A percentile compares a stretch with the other conserved stretches of the same genome.
Conservation (phyloP, 2,329 filamentous ascomycete genomes). For the Sporothrix luriei region DNA sequence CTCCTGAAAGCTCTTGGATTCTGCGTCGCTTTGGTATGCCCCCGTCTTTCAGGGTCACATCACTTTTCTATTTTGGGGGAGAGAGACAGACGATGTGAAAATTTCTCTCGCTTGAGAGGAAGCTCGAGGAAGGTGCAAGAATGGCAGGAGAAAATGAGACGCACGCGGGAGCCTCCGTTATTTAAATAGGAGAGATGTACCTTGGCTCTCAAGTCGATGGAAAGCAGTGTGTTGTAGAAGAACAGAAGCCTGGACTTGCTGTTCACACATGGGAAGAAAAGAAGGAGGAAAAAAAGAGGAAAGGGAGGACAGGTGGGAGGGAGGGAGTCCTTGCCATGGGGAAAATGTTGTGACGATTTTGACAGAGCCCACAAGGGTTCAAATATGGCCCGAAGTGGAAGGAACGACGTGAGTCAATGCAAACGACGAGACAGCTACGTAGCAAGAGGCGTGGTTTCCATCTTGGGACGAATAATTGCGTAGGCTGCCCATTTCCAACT, state of each 20-base stretch:
- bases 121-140: background rate
- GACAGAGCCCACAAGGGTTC: background rate
- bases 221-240: background rate
- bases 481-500: constrained; percentile 2
- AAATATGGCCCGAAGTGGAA: constrained; percentile 13
- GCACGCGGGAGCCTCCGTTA: background rate
- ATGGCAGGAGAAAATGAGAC: background rate
- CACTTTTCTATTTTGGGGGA: background rate
- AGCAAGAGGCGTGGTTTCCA: background rate
- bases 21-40: background rate
- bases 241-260: background rate
- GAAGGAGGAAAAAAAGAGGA: background rate
- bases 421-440: constrained; percentile 8
- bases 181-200: background rate
- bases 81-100: background rate
- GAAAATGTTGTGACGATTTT: constrained; percentile 3
- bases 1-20: background rate
- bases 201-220: background rate
- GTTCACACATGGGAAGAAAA: background rate
- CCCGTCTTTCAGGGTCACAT: background rate
- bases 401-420: constrained; percentile 26
- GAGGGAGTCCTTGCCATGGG: background rate
- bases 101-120: background rate
- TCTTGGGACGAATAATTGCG: constrained; percentile 27
- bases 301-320: background rate